Evolutionary conservation across 805 yeast genomes (phyloP).

Genomic region (Saccharomyces paradoxus): DNA sequence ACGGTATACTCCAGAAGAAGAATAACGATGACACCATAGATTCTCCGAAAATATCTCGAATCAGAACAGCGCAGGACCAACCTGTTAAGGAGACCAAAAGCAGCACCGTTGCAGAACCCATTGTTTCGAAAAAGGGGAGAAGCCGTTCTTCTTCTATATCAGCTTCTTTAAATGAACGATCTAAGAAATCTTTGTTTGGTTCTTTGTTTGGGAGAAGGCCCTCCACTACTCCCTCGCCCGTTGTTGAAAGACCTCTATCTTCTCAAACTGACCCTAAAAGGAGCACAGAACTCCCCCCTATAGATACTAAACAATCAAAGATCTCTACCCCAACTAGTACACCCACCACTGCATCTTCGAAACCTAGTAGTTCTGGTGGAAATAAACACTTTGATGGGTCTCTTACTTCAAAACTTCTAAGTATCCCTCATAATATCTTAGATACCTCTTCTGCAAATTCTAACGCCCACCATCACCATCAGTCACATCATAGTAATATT

Average conservation of each 20-base stretch:
- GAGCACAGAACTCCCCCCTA: not conserved
- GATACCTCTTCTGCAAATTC: slow-evolving; percentile 8
- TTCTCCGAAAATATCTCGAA: not conserved
- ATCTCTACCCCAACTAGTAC: slow-evolving; percentile 1
- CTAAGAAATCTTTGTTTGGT: slow-evolving; percentile 24
- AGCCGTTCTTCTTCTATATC: slow-evolving; percentile 11
- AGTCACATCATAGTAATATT: slow-evolving; percentile 1
- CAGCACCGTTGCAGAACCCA: not conserved
- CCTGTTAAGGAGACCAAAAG: not conserved
- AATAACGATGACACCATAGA: not conserved
- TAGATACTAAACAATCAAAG: not conserved
- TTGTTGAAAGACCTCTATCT: not conserved
- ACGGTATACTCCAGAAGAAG: not conserved
- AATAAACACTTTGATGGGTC: not conserved
- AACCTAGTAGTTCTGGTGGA: not conserved
- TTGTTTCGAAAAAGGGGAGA: not conserved
- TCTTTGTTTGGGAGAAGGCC: slow-evolving; percentile 22
- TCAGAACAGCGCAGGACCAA: not conserved
- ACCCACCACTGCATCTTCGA: slow-evolving; percentile 5
- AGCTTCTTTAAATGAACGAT: slow-evolving; percentile 18
- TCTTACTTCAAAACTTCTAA: slow-evolving; percentile 6
- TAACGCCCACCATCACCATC: not conserved
- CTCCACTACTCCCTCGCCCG: slow-evolving; percentile 1
- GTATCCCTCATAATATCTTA: slow-evolving; percentile 9
- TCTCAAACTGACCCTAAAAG: not conserved